These are phyloP conservation scores for Agapanthus africanus DNA, from an alignment of 106 monocot genomes.

Conservation along the genomic window DNA sequence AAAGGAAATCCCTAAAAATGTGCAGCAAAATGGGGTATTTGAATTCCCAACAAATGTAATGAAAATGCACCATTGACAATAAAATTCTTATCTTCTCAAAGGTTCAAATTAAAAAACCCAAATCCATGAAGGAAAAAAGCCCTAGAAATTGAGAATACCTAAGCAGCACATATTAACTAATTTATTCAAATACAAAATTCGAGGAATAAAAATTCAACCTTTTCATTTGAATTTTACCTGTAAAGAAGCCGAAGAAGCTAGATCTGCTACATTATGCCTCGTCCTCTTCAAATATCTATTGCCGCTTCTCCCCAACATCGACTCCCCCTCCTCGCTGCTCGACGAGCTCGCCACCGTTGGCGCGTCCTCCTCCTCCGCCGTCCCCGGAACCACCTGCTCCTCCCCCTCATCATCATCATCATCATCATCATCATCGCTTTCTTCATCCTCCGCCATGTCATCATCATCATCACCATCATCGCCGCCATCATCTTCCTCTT, in stretches of 20 bases:
- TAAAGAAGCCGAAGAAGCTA: background rate
- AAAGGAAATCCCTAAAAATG: too few relatives aligned
- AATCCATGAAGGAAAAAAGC: background rate
- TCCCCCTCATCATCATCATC: background rate
- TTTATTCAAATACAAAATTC: background rate
- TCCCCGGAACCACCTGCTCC: constrained; percentile 25
- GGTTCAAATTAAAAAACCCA: background rate
- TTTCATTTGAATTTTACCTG: background rate
- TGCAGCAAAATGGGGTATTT: too few relatives aligned
- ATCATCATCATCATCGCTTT: background rate
- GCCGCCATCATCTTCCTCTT: constrained; percentile 6
- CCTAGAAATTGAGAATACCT: background rate
- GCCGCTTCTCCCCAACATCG: background rate
- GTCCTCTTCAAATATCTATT: background rate
- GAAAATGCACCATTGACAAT: background rate
- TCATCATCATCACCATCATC: background rate
- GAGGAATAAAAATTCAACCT: background rate
- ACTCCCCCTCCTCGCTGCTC: constrained; percentile 13
- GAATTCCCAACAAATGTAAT: too few relatives aligned
- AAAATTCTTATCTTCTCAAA: background rate
- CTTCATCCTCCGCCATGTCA: background rate
- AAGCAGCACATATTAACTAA: background rate
- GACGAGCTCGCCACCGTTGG: constrained; percentile 17
- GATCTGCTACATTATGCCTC: constrained; percentile 11
- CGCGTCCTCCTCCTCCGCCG: constrained; percentile 61